phyloP scores from a whole-genome alignment of 202 grass and related monocot genomes.

The Setaria viridis region DNA sequence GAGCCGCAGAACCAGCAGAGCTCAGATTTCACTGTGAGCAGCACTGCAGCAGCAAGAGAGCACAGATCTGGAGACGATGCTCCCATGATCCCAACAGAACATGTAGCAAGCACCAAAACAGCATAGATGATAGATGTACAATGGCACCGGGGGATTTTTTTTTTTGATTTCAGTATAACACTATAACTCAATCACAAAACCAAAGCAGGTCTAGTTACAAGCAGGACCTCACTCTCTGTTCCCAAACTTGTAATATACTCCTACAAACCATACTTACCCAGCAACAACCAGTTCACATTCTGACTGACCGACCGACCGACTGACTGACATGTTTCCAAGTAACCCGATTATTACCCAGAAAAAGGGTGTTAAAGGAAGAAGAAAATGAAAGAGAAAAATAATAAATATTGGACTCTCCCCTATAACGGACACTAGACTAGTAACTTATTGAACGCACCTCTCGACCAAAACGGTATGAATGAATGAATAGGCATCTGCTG shows the following conservation, averaged over 20 bases:
- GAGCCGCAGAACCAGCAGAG: background rate
- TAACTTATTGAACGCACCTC: slow-evolving; percentile 58
- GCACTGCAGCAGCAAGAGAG: background rate
- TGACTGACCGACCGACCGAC: slow-evolving; percentile 10
- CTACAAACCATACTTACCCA: slow-evolving; percentile 46
- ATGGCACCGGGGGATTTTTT: background rate
- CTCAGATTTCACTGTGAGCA: background rate
- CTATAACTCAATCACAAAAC: slow-evolving; percentile 46
- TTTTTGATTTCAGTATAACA: slow-evolving; percentile 26
- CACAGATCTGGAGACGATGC: background rate
- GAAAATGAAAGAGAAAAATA: slow-evolving; percentile 27
- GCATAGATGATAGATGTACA: slow-evolving; percentile 12
- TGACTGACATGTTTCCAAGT: slow-evolving; percentile 28
- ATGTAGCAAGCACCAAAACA: slow-evolving; percentile 12
- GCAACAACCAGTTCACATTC: slow-evolving; percentile 51
- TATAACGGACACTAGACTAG: slow-evolving; percentile 58
- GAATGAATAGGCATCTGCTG: slow-evolving; percentile 71
- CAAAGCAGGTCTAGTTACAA: slow-evolving; percentile 55
- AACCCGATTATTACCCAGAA: slow-evolving; percentile 60
- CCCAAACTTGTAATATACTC: slow-evolving; percentile 54
- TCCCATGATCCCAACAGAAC: background rate
- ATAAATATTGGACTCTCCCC: slow-evolving; percentile 50
- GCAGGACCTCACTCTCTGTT: slow-evolving; percentile 60
- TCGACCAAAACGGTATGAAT: slow-evolving; percentile 65
- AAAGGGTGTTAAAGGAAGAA: background rate